These are phyloP conservation scores for Phanerochaete sordida DNA, from an alignment of 768 basidiomycete species.

Conservation along the genomic window DNA sequence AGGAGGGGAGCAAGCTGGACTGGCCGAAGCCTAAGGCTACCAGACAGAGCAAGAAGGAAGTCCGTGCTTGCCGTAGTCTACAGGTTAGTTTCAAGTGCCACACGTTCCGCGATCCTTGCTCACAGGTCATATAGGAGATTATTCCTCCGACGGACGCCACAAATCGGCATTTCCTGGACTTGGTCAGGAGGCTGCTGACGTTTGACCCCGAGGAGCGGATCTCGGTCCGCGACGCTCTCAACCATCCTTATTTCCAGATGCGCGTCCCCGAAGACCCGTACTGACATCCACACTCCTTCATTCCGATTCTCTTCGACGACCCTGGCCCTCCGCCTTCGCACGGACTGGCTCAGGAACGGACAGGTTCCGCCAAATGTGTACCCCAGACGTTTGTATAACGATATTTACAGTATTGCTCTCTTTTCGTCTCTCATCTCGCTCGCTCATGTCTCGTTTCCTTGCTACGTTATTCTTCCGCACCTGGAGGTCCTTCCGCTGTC, in stretches of 20 bases:
- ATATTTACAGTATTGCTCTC: conserved; percentile 22
- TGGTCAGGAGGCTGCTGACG: conserved; percentile 81
- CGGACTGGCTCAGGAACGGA: conserved; percentile 3
- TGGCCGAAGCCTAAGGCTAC: conserved; percentile 90
- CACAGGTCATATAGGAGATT: conserved; percentile 56
- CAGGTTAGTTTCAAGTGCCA: conserved; percentile 47
- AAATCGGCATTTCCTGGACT: conserved; percentile 81
- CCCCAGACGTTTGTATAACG: conserved; percentile 21
- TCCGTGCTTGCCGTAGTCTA: conserved; percentile 76
- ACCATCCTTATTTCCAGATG: conserved; percentile 81
- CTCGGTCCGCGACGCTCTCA: conserved; percentile 82
- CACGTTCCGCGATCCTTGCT: background rate
- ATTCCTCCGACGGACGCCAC: conserved; percentile 72
- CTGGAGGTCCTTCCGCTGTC: conserved; percentile 19
- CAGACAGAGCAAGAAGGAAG: conserved; percentile 91
- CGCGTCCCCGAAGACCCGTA: conserved; percentile 68
- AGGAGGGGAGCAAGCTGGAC: conserved; percentile 77
- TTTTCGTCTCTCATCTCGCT: conserved; percentile 7
- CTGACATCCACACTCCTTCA: conserved; percentile 16
- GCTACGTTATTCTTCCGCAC: conserved; percentile 17
- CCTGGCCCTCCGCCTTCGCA: background rate
- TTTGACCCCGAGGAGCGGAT: conserved; percentile 90
- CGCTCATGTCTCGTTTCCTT: conserved; percentile 21
- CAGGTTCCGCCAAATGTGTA: conserved; percentile 7
- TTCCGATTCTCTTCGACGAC: background rate